Conservation (phyloP, 75 land plant species). For the Sequoiadendron giganteum region DNA sequence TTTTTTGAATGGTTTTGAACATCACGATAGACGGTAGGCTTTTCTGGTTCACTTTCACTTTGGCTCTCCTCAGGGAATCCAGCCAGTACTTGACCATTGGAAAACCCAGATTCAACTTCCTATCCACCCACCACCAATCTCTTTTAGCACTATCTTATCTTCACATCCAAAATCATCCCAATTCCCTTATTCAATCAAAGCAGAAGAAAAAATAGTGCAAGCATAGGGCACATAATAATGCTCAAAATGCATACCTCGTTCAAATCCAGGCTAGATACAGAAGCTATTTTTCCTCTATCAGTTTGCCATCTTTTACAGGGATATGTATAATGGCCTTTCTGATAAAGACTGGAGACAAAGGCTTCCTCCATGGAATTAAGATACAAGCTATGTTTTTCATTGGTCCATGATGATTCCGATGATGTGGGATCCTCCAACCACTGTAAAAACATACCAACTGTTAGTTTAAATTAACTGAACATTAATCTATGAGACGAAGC, state of each 20-base stretch:
- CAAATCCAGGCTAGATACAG: background rate
- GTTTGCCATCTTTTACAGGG: background rate
- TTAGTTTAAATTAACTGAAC: too few relatives aligned
- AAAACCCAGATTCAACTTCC: background rate
- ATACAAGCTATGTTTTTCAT: constrained; percentile 7
- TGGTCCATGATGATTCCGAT: background rate
- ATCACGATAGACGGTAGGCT: background rate
- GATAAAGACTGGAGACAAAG: background rate
- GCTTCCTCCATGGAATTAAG: constrained; percentile 2
- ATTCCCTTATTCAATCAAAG: background rate
- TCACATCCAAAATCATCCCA: background rate
- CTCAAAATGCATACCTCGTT: background rate
- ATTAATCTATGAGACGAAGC: too few relatives aligned
- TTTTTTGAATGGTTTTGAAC: background rate
- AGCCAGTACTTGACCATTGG: background rate
- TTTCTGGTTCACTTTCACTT: background rate
- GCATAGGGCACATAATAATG: background rate
- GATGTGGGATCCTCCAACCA: background rate
- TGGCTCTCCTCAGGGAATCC: background rate
- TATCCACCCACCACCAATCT: background rate
- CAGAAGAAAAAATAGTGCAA: background rate
- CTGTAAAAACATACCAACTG: background rate
- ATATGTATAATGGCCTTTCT: background rate
- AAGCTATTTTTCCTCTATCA: background rate
- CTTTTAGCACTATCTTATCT: background rate